Evolutionary conservation across 441 rosid genomes (phyloP).

Genomic region (Croton setiger): DNA sequence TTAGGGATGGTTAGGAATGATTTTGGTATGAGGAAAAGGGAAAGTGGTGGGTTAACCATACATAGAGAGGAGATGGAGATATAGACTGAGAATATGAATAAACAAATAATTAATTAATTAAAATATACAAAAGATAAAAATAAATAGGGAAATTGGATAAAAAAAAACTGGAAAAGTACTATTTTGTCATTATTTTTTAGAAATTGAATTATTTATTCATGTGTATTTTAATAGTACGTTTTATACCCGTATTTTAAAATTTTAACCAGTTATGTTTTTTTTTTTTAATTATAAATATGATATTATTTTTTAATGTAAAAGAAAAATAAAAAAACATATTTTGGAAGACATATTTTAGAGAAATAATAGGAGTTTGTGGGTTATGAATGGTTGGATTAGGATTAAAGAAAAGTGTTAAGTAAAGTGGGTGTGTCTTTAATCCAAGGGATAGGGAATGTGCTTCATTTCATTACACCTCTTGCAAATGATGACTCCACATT

Average conservation of each 20-base stretch:
- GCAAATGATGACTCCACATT: constrained; percentile 37
- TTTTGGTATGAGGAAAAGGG: constrained; percentile 16
- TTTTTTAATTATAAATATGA: too few relatives aligned
- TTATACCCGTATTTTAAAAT: too few relatives aligned
- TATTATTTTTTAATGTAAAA: neutral
- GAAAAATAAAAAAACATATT: constrained; percentile 11
- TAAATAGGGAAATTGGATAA: constrained; percentile 8
- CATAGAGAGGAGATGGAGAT: constrained; percentile 1
- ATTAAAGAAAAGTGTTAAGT: constrained; percentile 39
- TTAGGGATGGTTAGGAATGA: constrained; percentile 10
- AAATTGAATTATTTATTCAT: too few relatives aligned
- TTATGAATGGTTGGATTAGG: constrained; percentile 38
- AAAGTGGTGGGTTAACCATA: constrained; percentile 7
- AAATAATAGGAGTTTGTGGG: constrained; percentile 23
- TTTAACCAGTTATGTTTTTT: too few relatives aligned
- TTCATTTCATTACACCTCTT: constrained; percentile 36
- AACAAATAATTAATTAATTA: too few relatives aligned
- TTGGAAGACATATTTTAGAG: too few relatives aligned
- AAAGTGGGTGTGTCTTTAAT: constrained; percentile 34
- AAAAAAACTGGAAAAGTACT: neutral
- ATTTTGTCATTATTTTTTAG: too few relatives aligned
- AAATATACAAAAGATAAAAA: neutral
- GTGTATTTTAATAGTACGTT: too few relatives aligned
- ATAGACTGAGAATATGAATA: neutral
- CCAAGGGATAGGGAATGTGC: constrained; percentile 41